These are phyloP conservation scores for Microthlaspi erraticum DNA, from an alignment of 345 rosid genomes.

Conservation along the genomic window DNA sequence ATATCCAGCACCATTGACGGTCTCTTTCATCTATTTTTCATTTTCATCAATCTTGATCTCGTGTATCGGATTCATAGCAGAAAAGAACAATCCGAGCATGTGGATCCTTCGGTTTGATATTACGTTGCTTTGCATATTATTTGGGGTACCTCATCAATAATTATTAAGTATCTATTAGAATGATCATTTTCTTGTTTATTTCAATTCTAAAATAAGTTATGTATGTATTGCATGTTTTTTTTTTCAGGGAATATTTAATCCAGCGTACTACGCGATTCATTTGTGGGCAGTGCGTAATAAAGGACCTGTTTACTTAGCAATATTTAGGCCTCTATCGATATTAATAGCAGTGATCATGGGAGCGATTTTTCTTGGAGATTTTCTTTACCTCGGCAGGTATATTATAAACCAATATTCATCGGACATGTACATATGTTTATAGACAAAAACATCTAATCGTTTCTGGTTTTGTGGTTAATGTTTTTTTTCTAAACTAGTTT, in stretches of 20 bases:
- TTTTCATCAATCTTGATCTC: slow-evolving; percentile 54
- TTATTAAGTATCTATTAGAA: too few relatives aligned
- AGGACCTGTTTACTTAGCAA: slow-evolving; percentile 72
- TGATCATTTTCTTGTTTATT: too few relatives aligned
- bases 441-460: neutral
- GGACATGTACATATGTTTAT: neutral
- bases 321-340: slow-evolving; percentile 71
- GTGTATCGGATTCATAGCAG: slow-evolving; percentile 48
- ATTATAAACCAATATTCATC: neutral
- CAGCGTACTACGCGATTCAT: slow-evolving; percentile 53
- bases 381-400: slow-evolving; percentile 70
- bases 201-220: too few relatives aligned
- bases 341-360: slow-evolving; percentile 67
- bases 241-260: slow-evolving; percentile 61
- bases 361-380: slow-evolving; percentile 60
- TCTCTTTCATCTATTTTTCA: slow-evolving; percentile 65
- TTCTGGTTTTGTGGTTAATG: neutral
- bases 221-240: slow-evolving; percentile 1
- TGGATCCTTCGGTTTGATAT: slow-evolving; percentile 61
- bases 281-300: slow-evolving; percentile 59
- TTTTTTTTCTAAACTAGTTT: too few relatives aligned
- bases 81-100: slow-evolving; percentile 53
- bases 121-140: slow-evolving; percentile 58
- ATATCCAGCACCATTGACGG: slow-evolving; percentile 76
- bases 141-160: slow-evolving; percentile 47